These are phyloP conservation scores for Pseudopediastrum boryanum DNA, from an alignment of 139 green algal species.

Conservation along the genomic window DNA sequence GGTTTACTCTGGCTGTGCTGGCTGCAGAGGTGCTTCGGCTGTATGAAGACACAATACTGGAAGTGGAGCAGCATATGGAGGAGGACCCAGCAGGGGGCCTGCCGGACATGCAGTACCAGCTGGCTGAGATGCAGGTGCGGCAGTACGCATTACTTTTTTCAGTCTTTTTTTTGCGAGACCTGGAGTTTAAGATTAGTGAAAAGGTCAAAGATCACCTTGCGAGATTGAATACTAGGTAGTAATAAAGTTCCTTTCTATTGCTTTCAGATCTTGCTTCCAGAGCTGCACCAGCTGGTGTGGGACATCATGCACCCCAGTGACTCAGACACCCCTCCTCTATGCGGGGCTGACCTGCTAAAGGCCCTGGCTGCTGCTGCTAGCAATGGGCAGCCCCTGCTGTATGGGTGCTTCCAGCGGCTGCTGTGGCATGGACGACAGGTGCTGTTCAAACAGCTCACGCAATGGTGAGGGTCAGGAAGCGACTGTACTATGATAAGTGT, in stretches of 20 bases:
- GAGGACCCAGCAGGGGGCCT: conserved; percentile 40
- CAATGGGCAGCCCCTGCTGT: conserved; percentile 75
- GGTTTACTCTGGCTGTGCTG: not conserved
- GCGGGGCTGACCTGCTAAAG: conserved; percentile 59
- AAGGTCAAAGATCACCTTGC: too few relatives aligned
- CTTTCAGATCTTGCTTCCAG: conserved; percentile 70
- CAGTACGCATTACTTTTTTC: too few relatives aligned
- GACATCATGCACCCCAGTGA: conserved; percentile 34
- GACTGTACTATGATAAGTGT: too few relatives aligned
- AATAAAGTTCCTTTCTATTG: not conserved
- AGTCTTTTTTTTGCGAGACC: too few relatives aligned
- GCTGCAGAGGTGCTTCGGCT: conserved; percentile 82
- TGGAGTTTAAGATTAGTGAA: too few relatives aligned
- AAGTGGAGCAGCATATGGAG: conserved; percentile 70
- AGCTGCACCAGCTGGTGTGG: conserved; percentile 66
- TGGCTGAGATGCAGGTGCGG: conserved; percentile 68
- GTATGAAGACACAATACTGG: conserved; percentile 73
- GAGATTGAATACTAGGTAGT: too few relatives aligned
- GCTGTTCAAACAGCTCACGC: conserved; percentile 82
- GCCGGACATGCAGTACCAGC: conserved; percentile 61
- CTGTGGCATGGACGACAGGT: conserved; percentile 91
- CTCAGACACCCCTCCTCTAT: too few relatives aligned
- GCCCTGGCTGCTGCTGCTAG: conserved; percentile 52
- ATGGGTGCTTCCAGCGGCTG: conserved; percentile 71
- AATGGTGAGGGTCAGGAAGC: conserved; percentile 68